A percentile compares a stretch with the other conserved stretches of the same genome.
phyloP scores from a whole-genome alignment of 768 basidiomycete genomes.

The Exsudoporus frostii region DNA sequence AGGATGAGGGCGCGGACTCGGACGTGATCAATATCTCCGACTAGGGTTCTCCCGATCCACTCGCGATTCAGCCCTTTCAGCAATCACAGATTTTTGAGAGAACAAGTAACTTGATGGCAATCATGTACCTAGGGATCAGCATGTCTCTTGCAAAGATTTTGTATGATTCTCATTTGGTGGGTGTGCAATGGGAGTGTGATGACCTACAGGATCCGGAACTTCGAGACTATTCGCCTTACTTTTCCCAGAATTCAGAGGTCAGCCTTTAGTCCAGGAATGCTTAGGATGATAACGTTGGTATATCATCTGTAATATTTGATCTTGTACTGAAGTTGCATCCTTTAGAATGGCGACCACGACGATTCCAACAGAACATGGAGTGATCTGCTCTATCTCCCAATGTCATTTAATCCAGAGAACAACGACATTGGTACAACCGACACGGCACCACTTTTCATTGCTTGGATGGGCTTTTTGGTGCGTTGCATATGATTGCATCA shows the following conservation, averaged over 20 bases:
- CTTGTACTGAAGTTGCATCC: no score
- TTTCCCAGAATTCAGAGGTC: neutral
- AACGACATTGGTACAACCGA: no score
- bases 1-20: constrained; percentile 32
- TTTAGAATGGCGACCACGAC: no score
- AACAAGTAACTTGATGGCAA: neutral
- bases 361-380: no score
- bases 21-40: constrained; percentile 59
- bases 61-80: neutral
- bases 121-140: neutral
- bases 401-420: no score
- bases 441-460: no score
- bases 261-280: no score
- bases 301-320: no score
- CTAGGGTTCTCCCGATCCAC: constrained; percentile 3
- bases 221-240: neutral
- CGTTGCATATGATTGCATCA: no score
- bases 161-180: neutral
- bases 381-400: no score
- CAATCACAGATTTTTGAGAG: neutral
- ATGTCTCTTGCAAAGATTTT: neutral
- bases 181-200: neutral
- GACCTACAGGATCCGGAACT: neutral
- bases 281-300: no score
- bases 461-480: no score